These are phyloP conservation scores for Rhynchosporium agropyri DNA, from an alignment of 2,329 filamentous ascomycete species.

Conservation along the genomic window DNA sequence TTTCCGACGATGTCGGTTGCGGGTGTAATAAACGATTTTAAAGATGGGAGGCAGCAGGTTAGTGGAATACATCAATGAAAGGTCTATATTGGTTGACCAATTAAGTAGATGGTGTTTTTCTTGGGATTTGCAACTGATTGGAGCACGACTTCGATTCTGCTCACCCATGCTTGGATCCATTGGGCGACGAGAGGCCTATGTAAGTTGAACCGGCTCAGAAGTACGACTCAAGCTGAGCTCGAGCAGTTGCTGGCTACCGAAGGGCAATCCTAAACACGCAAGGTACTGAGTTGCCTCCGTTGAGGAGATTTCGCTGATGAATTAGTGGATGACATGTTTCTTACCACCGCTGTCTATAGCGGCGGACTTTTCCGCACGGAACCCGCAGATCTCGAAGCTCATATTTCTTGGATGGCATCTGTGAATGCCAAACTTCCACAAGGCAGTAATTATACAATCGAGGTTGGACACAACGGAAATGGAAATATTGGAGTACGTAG, in stretches of 20 bases:
- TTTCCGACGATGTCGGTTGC: constrained; percentile 50
- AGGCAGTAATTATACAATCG: constrained; percentile 54
- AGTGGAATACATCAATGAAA: not conserved
- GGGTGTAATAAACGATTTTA: constrained; percentile 61
- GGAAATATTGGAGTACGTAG: constrained; percentile 46
- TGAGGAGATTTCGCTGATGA: not conserved
- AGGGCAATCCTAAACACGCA: constrained; percentile 31
- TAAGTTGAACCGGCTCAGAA: not conserved
- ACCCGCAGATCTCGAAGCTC: constrained; percentile 48
- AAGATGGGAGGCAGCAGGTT: constrained; percentile 53
- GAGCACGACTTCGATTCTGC: constrained; percentile 40
- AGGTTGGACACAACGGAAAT: constrained; percentile 57
- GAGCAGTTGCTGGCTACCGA: constrained; percentile 27
- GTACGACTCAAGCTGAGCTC: constrained; percentile 1
- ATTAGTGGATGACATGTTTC: constrained; percentile 60
- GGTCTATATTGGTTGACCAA: not conserved
- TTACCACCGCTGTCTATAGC: constrained; percentile 40
- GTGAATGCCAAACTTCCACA: constrained; percentile 50
- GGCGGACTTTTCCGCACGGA: constrained; percentile 50
- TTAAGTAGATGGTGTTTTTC: constrained; percentile 57
- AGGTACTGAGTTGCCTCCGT: constrained; percentile 5
- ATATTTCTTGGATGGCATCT: constrained; percentile 47
- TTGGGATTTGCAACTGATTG: constrained; percentile 50
- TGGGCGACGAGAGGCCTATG: constrained; percentile 33
- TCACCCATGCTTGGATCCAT: constrained; percentile 32